phyloP scores from a whole-genome alignment of 2,329 filamentous ascomycete genomes.

The Ceratocystis albifundus region DNA sequence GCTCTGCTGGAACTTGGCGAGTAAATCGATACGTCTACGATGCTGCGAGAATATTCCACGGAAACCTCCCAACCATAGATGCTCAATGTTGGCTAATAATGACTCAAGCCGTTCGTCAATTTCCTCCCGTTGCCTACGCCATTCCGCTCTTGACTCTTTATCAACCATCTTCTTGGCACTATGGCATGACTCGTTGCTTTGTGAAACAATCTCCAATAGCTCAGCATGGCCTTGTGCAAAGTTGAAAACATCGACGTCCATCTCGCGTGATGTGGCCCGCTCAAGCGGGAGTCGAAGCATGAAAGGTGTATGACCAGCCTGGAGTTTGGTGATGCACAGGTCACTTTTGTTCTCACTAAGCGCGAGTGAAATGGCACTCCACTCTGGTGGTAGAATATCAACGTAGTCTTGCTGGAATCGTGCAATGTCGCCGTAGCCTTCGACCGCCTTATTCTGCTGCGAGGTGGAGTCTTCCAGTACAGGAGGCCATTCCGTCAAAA shows the following conservation, averaged over 20 bases:
- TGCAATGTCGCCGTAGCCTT: constrained; percentile 40
- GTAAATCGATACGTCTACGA: constrained; percentile 46
- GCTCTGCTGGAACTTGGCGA: constrained; percentile 63
- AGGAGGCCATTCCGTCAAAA: constrained; percentile 25
- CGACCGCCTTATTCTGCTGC: constrained; percentile 32
- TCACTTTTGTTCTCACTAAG: constrained; percentile 74
- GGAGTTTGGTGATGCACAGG: constrained; percentile 77
- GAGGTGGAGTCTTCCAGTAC: constrained; percentile 16
- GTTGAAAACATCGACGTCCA: constrained; percentile 51
- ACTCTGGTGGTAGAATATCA: constrained; percentile 68
- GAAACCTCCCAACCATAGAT: constrained; percentile 91
- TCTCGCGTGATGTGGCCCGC: constrained; percentile 69
- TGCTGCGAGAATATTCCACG: constrained; percentile 82
- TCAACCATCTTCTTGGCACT: constrained; percentile 55
- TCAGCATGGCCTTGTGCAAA: constrained; percentile 71
- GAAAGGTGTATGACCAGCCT: constrained; percentile 65
- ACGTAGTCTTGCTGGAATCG: constrained; percentile 70
- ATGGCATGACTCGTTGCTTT: constrained; percentile 77
- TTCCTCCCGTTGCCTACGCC: constrained; percentile 79
- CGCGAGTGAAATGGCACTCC: constrained; percentile 78
- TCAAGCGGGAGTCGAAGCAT: constrained; percentile 76
- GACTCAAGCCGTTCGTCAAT: constrained; percentile 67
- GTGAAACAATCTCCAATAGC: constrained; percentile 67
- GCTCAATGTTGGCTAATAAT: constrained; percentile 74
- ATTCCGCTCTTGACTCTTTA: constrained; percentile 65